phyloP scores from a whole-genome alignment of 768 basidiomycete genomes.

The Psilocybe cyanescens region DNA sequence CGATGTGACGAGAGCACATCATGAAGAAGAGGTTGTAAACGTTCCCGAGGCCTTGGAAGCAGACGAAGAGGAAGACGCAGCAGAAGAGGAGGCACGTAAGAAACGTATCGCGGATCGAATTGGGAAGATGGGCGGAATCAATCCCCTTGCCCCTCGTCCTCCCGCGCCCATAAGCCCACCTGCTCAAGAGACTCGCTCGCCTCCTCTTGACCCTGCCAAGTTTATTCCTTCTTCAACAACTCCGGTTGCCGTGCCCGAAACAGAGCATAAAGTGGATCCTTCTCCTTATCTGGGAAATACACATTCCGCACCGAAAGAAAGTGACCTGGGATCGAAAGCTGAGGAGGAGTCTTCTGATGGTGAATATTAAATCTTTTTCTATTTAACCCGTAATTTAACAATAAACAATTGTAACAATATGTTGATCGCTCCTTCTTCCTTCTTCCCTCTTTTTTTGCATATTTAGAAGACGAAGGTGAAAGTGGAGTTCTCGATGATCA shows the following conservation, averaged over 20 bases:
- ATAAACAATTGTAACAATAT: slow-evolving; percentile 23
- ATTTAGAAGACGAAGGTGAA: slow-evolving; percentile 22
- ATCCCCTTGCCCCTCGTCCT: slow-evolving; percentile 50
- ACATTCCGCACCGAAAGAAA: slow-evolving; percentile 4
- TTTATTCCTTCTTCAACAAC: neutral
- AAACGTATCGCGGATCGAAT: slow-evolving; percentile 64
- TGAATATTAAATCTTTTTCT: slow-evolving; percentile 32
- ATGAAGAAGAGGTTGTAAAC: neutral
- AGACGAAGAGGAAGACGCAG: slow-evolving; percentile 6
- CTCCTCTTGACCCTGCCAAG: slow-evolving; percentile 12
- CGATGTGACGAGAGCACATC: neutral
- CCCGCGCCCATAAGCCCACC: slow-evolving; percentile 22
- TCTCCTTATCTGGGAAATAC: neutral
- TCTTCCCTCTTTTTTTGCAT: slow-evolving; percentile 8
- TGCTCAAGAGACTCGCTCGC: slow-evolving; percentile 9
- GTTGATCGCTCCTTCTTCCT: slow-evolving; percentile 28
- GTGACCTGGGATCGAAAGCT: slow-evolving; percentile 10
- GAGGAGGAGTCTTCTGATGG: slow-evolving; percentile 30
- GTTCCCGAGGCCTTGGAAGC: neutral
- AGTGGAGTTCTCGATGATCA: slow-evolving; percentile 13
- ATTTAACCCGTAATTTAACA: slow-evolving; percentile 21
- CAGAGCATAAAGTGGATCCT: neutral
- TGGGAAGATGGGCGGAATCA: slow-evolving; percentile 73
- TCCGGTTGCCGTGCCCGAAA: neutral
- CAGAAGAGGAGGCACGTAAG: slow-evolving; percentile 47